Base-by-base conservation (phyloP, 148 eudicot genomes). In the Diospyros kaki region DNA sequence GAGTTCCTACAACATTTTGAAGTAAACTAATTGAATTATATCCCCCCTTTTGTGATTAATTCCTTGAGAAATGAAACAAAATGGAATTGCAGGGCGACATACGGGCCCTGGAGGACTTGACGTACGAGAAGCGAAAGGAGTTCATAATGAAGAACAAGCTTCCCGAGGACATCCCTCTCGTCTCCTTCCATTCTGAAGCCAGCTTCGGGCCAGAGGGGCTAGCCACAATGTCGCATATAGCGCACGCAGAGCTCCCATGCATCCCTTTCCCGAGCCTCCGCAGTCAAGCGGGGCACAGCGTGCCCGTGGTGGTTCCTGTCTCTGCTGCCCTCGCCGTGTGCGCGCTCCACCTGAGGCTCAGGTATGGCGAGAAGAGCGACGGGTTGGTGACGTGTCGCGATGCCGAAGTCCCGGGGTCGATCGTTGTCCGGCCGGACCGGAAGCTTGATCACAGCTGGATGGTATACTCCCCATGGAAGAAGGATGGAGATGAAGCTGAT, bases 391-490 rank as follows among this genome's bases (percentile, higher is more conserved):
- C 93, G 1, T 87, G 98, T 65, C 89, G 94, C 39, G 97, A 94
- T 84, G 97, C 98, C 1, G 97, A 92, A 72, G 98, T 94, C 44
- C 98, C 98, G 0, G 98, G 98, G 14, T 92, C 97, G 5, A 90
- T 92, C 11, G 91, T 94, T 5, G 91, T 94, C 4, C 85, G 87
- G 55, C 97, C 98, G 0, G 83, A 88, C 69, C 76, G 78, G 78
- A 94, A 94, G 79, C 85, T 94, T 9, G 96, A 94, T 78, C 98
- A 94, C 68, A 86, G 89, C 2, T 92, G 98, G 97, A 91, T 94
- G 93, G 98, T 89, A 61, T 89, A 90, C 78, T 87, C 98, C 0
- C 87, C 98, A 6, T 90, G 97, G 98, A 90, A 76, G 50, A 87
- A 73, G 83, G 88, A 84, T 59, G 78, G 80, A 2, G 76, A 43